Percentiles rank a stretch among this genome's conserved stretches.
Conservation (phyloP, 176 grass and related monocot species). For the Cymbopogon citratus region DNA sequence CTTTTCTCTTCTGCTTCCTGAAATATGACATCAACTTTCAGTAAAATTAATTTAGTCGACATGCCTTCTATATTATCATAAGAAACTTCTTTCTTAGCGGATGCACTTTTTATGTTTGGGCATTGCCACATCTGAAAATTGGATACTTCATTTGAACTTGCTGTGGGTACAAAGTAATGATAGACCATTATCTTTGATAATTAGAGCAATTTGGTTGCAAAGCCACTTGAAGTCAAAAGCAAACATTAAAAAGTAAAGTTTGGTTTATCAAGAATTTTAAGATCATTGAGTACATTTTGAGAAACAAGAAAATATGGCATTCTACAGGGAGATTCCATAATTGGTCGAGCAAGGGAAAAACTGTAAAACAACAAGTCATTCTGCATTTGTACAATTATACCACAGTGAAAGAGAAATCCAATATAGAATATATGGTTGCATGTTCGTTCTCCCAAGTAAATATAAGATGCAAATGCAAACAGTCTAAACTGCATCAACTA, state of each 20-base stretch:
- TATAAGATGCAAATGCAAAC: not conserved
- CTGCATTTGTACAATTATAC: not conserved
- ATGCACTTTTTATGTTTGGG: not conserved
- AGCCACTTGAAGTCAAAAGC: no score
- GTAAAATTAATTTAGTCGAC: not conserved
- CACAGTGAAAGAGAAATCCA: not conserved
- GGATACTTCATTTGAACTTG: not conserved
- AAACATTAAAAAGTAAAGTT: constrained; percentile 3
- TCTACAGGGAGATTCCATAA: no score
- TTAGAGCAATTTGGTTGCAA: not conserved
- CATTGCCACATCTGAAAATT: not conserved
- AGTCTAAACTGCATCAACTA: not conserved
- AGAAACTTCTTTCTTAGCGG: not conserved
- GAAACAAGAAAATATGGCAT: not conserved
- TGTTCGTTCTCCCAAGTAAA: not conserved
- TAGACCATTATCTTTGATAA: not conserved
- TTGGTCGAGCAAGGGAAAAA: not conserved
- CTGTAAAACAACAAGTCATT: not conserved
- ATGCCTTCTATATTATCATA: not conserved
- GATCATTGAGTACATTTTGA: not conserved
- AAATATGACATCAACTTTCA: constrained; percentile 18
- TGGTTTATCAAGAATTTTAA: not conserved
- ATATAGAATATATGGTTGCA: not conserved
- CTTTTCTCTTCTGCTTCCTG: constrained; percentile 77
- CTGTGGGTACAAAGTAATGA: not conserved